These are phyloP conservation scores for Micromonas pusilla DNA, from an alignment of 139 green algal species.

Conservation along the genomic window DNA sequence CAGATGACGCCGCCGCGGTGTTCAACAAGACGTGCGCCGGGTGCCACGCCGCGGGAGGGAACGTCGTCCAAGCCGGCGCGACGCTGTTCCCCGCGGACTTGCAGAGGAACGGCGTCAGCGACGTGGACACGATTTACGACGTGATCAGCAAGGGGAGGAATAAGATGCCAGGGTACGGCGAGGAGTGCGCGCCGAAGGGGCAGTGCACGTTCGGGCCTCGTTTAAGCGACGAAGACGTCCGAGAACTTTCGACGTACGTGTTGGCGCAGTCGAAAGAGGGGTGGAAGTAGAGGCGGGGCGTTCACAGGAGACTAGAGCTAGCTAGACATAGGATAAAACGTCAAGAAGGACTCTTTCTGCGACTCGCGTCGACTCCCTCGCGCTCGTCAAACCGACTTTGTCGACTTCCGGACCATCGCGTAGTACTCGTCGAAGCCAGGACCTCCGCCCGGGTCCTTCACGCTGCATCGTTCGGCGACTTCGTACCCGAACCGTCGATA, in stretches of 20 bases:
- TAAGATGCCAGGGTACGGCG: constrained; percentile 26
- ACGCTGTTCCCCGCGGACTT: constrained; percentile 3
- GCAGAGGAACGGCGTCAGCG: neutral
- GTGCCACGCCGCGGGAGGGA: constrained; percentile 23
- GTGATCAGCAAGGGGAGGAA: neutral
- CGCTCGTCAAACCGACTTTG: no score
- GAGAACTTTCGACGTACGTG: constrained; percentile 6
- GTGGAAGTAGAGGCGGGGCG: no score
- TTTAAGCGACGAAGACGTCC: constrained; percentile 13
- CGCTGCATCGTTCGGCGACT: no score
- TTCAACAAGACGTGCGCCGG: constrained; percentile 12
- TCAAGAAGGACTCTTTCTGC: no score
- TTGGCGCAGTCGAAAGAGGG: neutral
- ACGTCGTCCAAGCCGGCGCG: constrained; percentile 2
- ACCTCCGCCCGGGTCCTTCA: no score
- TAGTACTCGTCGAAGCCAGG: no score
- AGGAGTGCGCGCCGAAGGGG: constrained; percentile 13
- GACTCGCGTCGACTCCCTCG: no score
- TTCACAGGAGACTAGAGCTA: no score
- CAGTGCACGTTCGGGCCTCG: constrained; percentile 23
- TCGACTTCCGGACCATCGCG: no score
- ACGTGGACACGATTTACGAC: neutral
- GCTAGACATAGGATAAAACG: no score
- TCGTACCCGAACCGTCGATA: no score
- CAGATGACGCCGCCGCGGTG: neutral